Conservation (phyloP, 2,329 filamentous ascomycete genomes). For the Alternaria alternata region DNA sequence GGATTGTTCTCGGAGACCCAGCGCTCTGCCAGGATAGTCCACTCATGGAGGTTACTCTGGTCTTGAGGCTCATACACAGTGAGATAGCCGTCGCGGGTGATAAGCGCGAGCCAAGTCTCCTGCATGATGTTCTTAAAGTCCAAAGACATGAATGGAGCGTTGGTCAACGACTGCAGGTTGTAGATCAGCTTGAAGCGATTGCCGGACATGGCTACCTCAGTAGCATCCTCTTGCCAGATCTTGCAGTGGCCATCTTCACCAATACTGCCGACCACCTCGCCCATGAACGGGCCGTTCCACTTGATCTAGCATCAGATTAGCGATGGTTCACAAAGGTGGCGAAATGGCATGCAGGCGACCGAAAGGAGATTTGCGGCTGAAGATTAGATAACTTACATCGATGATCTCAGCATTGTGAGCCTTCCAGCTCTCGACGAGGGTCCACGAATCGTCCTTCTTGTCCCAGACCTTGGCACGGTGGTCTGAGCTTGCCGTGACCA, state of each 20-base stretch:
- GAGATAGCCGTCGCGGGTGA: conserved; percentile 82
- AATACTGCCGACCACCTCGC: conserved; percentile 86
- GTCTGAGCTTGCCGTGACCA: conserved; percentile 89
- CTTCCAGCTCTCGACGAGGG: conserved; percentile 84
- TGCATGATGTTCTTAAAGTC: conserved; percentile 85
- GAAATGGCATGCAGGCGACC: conserved; percentile 28
- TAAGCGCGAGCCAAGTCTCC: conserved; percentile 84
- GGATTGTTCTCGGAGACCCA: conserved; percentile 68
- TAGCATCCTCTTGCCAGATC: conserved; percentile 90
- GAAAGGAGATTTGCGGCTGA: conserved; percentile 26
- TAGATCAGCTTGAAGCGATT: conserved; percentile 79
- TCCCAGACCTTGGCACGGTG: conserved; percentile 94
- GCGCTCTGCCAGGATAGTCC: conserved; percentile 77
- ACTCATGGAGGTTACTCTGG: conserved; percentile 81
- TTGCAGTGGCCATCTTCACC: conserved; percentile 90
- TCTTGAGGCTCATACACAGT: conserved; percentile 85
- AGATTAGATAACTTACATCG: conserved; percentile 67
- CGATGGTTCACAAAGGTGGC: conserved; percentile 22
- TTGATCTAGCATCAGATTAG: conserved; percentile 69
- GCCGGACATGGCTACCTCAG: conserved; percentile 75
- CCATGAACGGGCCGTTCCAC: conserved; percentile 91
- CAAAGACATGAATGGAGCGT: conserved; percentile 76
- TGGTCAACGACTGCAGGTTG: conserved; percentile 71
- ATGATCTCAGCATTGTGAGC: conserved; percentile 91
- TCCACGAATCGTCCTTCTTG: conserved; percentile 78